phyloP scores from a whole-genome alignment of 345 rosid genomes.

The Stellera chamaejasme region DNA sequence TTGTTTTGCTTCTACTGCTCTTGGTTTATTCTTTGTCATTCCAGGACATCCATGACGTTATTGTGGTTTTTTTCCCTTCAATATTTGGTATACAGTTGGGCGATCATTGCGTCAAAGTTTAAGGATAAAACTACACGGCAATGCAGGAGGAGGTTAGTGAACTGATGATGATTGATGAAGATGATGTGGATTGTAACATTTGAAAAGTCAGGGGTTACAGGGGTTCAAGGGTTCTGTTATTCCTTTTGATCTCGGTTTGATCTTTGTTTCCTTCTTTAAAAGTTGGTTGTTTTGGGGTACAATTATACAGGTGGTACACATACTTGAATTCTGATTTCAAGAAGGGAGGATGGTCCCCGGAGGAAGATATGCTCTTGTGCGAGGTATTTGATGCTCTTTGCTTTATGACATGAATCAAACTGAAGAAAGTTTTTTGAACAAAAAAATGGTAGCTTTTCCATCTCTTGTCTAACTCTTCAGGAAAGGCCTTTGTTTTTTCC shows the following conservation, averaged over 20 bases:
- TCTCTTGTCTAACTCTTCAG: not conserved
- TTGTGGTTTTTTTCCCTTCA: slow-evolving; percentile 5
- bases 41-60: slow-evolving; percentile 4
- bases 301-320: slow-evolving; percentile 78
- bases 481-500: not conserved
- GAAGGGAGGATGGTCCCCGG: slow-evolving; percentile 99
- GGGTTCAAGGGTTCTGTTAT: not conserved
- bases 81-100: slow-evolving; percentile 52
- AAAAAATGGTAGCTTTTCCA: not conserved
- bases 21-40: not conserved
- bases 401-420: not conserved
- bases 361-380: slow-evolving; percentile 89
- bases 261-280: not conserved
- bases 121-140: slow-evolving; percentile 94
- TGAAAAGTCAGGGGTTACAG: too few species aligned
- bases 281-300: slow-evolving; percentile 6
- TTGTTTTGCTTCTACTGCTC: slow-evolving; percentile 3
- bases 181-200: not conserved
- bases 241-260: not conserved
- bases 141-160: slow-evolving; percentile 83
- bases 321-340: slow-evolving; percentile 94
- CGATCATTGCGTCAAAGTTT: slow-evolving; percentile 83
- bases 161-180: slow-evolving; percentile 9
- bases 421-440: not conserved
- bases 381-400: slow-evolving; percentile 38